These are phyloP conservation scores for Fragilariopsis cylindrus DNA, from an alignment of 108 stramenopile genomes.

Conservation along the genomic window DNA sequence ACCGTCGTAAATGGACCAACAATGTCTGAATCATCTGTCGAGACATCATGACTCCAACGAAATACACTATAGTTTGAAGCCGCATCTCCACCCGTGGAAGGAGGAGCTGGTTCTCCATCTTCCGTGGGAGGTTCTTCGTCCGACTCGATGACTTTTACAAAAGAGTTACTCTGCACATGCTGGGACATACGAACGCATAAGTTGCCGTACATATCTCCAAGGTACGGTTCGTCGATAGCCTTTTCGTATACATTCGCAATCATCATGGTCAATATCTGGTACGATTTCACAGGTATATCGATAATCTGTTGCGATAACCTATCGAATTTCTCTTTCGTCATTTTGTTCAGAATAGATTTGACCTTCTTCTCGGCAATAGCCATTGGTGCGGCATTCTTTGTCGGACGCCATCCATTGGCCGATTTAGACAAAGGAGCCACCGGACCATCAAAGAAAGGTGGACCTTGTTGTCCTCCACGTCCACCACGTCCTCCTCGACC, in stretches of 20 bases:
- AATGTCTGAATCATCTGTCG: slow-evolving; percentile 68
- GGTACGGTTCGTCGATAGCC: slow-evolving; percentile 87
- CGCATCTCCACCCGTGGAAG: slow-evolving; percentile 35
- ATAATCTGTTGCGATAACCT: slow-evolving; percentile 71
- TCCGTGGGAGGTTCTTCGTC: slow-evolving; percentile 81
- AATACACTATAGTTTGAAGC: slow-evolving; percentile 46
- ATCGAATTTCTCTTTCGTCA: slow-evolving; percentile 91
- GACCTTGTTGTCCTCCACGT: slow-evolving; percentile 26
- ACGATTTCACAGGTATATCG: slow-evolving; percentile 74
- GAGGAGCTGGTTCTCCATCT: slow-evolving; percentile 44
- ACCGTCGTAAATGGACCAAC: slow-evolving; percentile 66
- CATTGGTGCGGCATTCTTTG: slow-evolving; percentile 59
- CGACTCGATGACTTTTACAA: slow-evolving; percentile 79
- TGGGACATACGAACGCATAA: slow-evolving; percentile 75
- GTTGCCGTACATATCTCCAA: slow-evolving; percentile 93
- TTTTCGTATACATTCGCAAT: slow-evolving; percentile 83
- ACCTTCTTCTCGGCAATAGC: slow-evolving; percentile 80
- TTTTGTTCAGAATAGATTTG: slow-evolving; percentile 89
- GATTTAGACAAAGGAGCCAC: slow-evolving; percentile 63
- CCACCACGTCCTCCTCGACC: slow-evolving; percentile 46
- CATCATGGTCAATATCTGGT: slow-evolving; percentile 79
- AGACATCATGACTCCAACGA: slow-evolving; percentile 84
- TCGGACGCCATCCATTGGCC: slow-evolving; percentile 75
- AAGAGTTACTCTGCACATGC: slow-evolving; percentile 49
- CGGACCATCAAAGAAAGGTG: slow-evolving; percentile 55